Conservation (phyloP, 768 basidiomycete species). For the Mycena galericulata region DNA sequence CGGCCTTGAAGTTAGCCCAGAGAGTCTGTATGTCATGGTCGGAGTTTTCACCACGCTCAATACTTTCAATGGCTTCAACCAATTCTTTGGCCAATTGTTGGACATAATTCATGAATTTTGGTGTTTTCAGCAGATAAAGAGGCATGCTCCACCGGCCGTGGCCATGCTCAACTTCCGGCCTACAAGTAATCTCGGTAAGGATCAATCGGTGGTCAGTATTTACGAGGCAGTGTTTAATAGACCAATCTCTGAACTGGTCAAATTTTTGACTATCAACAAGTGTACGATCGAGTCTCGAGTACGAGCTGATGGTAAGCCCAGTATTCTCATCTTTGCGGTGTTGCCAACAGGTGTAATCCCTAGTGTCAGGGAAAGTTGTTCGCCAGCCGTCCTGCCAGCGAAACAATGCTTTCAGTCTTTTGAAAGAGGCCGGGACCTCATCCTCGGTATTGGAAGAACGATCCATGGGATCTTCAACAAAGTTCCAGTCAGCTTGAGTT, state of each 20-base stretch:
- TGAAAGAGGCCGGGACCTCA: neutral
- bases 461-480: slow-evolving; percentile 38
- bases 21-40: neutral
- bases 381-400: slow-evolving; percentile 23
- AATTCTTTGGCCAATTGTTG: neutral
- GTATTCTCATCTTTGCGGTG: neutral
- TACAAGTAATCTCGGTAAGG: neutral
- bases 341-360: slow-evolving; percentile 8
- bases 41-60: neutral
- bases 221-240: no score
- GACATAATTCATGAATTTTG: neutral
- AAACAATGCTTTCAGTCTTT: neutral
- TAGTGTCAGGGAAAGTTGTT: neutral
- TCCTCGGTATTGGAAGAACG: slow-evolving; percentile 10
- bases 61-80: neutral
- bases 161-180: neutral
- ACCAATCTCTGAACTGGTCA: neutral
- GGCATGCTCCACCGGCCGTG: neutral
- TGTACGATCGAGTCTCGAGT: slow-evolving; percentile 15
- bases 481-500: slow-evolving; percentile 43
- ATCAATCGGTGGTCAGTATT: no score
- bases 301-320: neutral
- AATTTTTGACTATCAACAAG: neutral
- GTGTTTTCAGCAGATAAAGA: neutral
- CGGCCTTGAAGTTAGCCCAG: neutral